These are phyloP conservation scores for Collybia mongolica DNA, from an alignment of 768 basidiomycete species.

Conservation along the genomic window DNA sequence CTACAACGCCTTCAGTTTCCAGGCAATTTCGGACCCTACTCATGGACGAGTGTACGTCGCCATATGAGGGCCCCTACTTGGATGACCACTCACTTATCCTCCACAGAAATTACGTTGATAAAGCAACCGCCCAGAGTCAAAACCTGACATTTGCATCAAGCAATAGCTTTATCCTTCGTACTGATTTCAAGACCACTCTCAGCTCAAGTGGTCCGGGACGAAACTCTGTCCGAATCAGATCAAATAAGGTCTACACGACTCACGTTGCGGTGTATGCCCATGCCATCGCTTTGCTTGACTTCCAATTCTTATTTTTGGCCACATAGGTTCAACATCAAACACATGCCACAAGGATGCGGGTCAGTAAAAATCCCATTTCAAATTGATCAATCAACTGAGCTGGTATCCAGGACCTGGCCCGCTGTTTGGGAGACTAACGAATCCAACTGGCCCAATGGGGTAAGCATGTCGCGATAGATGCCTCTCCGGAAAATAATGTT, in stretches of 20 bases:
- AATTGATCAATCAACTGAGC: background rate
- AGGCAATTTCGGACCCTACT: conserved; percentile 55
- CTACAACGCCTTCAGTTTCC: conserved; percentile 45
- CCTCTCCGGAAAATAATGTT: background rate
- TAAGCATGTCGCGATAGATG: conserved; percentile 2
- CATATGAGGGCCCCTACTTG: background rate
- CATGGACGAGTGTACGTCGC: conserved; percentile 57
- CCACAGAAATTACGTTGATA: conserved; percentile 38
- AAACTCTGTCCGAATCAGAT: conserved; percentile 51
- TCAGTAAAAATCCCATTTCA: conserved; percentile 21
- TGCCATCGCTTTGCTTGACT: background rate
- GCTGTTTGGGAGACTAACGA: conserved; percentile 52
- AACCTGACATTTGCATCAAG: conserved; percentile 54
- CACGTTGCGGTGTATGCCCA: conserved; percentile 51
- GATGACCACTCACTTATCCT: background rate
- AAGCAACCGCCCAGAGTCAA: conserved; percentile 35
- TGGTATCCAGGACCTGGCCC: conserved; percentile 40
- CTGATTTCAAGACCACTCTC: conserved; percentile 46
- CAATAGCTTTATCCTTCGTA: conserved; percentile 51
- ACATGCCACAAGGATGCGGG: conserved; percentile 65
- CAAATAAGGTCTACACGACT: conserved; percentile 48
- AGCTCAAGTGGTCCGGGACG: conserved; percentile 48
- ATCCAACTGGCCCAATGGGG: conserved; percentile 46
- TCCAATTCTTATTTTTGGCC: background rate
- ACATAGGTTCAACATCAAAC: conserved; percentile 35